phyloP scores from a whole-genome alignment of 352 stramenopile species.

The Pythium monospermum region DNA sequence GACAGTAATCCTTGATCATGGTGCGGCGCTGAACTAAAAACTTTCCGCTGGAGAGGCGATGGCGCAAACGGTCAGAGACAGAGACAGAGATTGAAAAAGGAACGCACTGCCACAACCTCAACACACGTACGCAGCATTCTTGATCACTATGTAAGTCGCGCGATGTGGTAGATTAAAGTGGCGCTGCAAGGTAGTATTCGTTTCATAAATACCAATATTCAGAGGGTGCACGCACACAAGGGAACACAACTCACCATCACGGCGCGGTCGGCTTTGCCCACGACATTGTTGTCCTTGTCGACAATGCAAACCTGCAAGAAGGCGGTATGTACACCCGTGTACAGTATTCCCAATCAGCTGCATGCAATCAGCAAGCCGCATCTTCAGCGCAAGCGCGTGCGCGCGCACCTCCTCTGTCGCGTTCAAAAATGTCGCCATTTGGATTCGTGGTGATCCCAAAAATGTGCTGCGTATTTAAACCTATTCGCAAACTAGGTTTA shows the following conservation, averaged over 20 bases:
- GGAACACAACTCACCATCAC: constrained; percentile 54
- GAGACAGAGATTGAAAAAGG: constrained; percentile 37
- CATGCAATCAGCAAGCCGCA: neutral
- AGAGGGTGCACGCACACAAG: neutral
- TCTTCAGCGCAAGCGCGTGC: too few relatives aligned
- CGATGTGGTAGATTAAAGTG: constrained; percentile 76
- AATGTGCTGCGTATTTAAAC: too few relatives aligned
- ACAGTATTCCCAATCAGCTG: neutral
- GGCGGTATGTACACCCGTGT: neutral
- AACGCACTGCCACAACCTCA: too few relatives aligned
- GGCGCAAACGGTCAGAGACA: neutral
- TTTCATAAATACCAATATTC: neutral
- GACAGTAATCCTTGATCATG: constrained; percentile 88
- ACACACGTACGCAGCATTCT: too few relatives aligned
- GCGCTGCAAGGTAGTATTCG: constrained; percentile 25
- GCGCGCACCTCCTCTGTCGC: neutral
- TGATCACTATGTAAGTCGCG: constrained; percentile 86
- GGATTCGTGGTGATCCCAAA: too few relatives aligned
- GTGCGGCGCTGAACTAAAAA: constrained; percentile 83
- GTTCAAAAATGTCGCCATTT: too few relatives aligned
- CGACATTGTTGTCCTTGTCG: constrained; percentile 73
- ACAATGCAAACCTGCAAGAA: constrained; percentile 77
- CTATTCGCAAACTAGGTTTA: too few relatives aligned
- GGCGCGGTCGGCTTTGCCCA: constrained; percentile 72
- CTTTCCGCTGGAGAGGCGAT: constrained; percentile 41